These are phyloP conservation scores for Platanus orientalis DNA, from an alignment of 164 flowering plant genomes.

Conservation along the genomic window DNA sequence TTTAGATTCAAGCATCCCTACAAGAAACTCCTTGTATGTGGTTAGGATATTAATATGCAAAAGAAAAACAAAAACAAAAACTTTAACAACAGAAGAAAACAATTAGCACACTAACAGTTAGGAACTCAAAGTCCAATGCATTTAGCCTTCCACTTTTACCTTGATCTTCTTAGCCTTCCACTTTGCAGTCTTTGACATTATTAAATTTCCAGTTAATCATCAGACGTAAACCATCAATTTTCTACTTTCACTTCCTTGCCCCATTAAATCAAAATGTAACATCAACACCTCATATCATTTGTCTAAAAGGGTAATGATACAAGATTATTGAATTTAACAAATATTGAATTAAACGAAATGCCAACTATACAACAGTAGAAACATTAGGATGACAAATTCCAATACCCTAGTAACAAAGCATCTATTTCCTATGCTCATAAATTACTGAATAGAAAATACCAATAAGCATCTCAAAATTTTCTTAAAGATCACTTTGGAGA, in stretches of 20 bases:
- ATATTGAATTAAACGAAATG: background rate
- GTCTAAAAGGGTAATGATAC: no score
- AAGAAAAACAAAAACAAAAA: no score
- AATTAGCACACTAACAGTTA: no score
- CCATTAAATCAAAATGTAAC: slow-evolving; percentile 8
- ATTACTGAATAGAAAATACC: background rate
- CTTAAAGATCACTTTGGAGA: background rate
- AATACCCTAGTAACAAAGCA: background rate
- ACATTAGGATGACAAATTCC: background rate
- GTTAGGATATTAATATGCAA: no score
- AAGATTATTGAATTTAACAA: no score
- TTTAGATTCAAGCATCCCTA: no score
- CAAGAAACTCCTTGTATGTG: no score
- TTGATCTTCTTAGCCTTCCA: slow-evolving; percentile 93
- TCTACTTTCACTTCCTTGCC: slow-evolving; percentile 14
- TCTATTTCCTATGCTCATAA: background rate
- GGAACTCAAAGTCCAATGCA: no score
- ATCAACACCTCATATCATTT: background rate
- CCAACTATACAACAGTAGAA: background rate
- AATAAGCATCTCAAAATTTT: background rate
- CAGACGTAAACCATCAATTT: slow-evolving; percentile 18
- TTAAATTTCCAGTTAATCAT: slow-evolving; percentile 17
- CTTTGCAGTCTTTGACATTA: slow-evolving; percentile 76
- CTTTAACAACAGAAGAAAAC: no score
- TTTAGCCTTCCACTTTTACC: slow-evolving; percentile 86